These are phyloP conservation scores for Prunella vulgaris DNA, from an alignment of 257 asterid species.

Conservation along the genomic window DNA sequence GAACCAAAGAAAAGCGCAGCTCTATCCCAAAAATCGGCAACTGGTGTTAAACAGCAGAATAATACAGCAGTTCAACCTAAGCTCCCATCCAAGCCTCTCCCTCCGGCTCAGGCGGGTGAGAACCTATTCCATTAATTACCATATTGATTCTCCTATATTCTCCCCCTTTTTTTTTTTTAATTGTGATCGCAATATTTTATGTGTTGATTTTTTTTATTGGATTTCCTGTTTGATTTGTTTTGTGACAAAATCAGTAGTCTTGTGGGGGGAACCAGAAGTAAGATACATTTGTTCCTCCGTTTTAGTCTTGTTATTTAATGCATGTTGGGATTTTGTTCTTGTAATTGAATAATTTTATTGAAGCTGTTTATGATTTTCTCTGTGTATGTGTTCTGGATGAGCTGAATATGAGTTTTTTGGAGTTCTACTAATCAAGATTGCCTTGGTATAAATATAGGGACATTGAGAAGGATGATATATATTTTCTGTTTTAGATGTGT, in stretches of 20 bases:
- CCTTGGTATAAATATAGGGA: not conserved
- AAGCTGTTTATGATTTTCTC: not conserved
- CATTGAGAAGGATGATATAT: not conserved
- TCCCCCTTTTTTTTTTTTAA: no score
- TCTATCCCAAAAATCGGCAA: constrained; percentile 24
- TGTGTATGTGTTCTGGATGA: not conserved
- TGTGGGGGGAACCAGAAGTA: no score
- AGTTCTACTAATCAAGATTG: not conserved
- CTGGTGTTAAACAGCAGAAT: constrained; percentile 24
- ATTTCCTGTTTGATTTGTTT: no score
- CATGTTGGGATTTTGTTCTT: not conserved
- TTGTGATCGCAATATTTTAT: no score
- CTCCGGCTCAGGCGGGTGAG: constrained; percentile 73
- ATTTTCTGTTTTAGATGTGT: not conserved
- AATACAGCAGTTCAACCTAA: constrained; percentile 42
- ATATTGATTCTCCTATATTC: no score
- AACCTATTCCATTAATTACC: not conserved
- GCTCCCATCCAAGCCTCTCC: constrained; percentile 74
- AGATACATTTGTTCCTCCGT: no score
- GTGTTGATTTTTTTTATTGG: no score
- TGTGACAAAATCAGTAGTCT: no score
- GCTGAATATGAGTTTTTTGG: not conserved
- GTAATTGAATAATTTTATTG: no score
- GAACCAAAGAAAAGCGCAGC: constrained; percentile 50
- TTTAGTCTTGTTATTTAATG: not conserved